These are phyloP conservation scores for Lachnum nothofagi DNA, from an alignment of 2,329 filamentous ascomycete genomes.

Conservation along the genomic window DNA sequence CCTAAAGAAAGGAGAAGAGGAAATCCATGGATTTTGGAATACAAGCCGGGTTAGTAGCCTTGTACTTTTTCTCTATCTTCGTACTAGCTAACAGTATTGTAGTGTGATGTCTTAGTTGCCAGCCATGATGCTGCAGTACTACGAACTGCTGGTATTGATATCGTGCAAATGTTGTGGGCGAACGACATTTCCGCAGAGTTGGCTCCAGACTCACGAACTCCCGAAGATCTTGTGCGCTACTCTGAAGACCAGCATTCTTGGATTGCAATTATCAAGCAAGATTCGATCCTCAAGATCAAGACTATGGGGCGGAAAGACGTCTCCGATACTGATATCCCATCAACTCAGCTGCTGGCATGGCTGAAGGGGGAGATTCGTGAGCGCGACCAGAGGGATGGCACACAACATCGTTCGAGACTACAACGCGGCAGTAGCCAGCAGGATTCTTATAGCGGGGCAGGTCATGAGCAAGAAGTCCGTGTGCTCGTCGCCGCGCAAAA, in stretches of 20 bases:
- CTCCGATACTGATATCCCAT: conserved; percentile 68
- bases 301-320: conserved; percentile 71
- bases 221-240: conserved; percentile 72
- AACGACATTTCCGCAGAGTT: conserved; percentile 85
- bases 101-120: conserved; percentile 86
- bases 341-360: conserved; percentile 69
- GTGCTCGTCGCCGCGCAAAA: conserved; percentile 78
- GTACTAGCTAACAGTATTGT: conserved; percentile 13
- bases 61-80: not conserved
- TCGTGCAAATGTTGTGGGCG: conserved; percentile 74
- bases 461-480: conserved; percentile 67
- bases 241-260: conserved; percentile 76
- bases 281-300: conserved; percentile 71
- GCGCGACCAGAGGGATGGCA: conserved; percentile 58
- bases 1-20: conserved; percentile 65
- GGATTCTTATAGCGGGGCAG: conserved; percentile 24
- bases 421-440: conserved; percentile 26
- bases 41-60: conserved; percentile 54
- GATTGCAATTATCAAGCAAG: conserved; percentile 83
- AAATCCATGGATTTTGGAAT: conserved; percentile 54
- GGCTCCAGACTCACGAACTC: conserved; percentile 69
- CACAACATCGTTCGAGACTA: conserved; percentile 39
- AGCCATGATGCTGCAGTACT: conserved; percentile 77
- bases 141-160: conserved; percentile 68
- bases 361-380: conserved; percentile 78